Percentiles rank a stretch among this genome's conserved stretches.
These are phyloP conservation scores for Alternaria solani DNA, from an alignment of 2,329 filamentous ascomycete species.

Conservation along the genomic window DNA sequence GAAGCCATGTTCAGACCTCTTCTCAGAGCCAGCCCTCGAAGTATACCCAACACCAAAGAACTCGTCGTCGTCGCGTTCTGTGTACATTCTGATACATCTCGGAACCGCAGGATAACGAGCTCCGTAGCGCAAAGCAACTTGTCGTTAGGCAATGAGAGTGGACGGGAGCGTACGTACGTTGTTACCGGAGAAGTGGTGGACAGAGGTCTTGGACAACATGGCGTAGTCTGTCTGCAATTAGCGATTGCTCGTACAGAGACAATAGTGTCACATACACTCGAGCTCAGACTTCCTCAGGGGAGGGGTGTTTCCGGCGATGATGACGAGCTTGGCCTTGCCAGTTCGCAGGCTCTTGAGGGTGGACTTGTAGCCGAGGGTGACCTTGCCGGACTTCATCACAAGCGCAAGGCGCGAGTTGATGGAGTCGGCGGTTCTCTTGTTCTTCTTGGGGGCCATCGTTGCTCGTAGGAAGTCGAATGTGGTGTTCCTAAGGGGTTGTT, in stretches of 20 bases:
- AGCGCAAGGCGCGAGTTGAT: slow-evolving; percentile 73
- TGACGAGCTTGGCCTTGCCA: slow-evolving; percentile 98
- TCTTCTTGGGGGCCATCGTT: slow-evolving; percentile 77
- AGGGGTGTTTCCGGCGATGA: slow-evolving; percentile 94
- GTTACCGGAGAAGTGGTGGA: slow-evolving; percentile 98
- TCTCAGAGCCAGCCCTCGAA: slow-evolving; percentile 77
- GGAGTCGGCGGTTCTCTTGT: slow-evolving; percentile 84
- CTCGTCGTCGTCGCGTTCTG: neutral
- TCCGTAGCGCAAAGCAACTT: slow-evolving; percentile 30
- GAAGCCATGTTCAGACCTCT: slow-evolving; percentile 84
- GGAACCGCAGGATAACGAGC: neutral
- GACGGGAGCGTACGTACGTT: slow-evolving; percentile 77
- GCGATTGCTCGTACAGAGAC: neutral
- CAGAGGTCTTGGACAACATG: slow-evolving; percentile 49
- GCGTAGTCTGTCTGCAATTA: slow-evolving; percentile 16
- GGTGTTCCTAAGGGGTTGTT: slow-evolving; percentile 43
- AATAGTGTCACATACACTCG: slow-evolving; percentile 72
- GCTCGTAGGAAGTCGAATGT: slow-evolving; percentile 46
- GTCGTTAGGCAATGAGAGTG: slow-evolving; percentile 52
- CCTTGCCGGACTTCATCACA: slow-evolving; percentile 77
- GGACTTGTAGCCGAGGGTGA: slow-evolving; percentile 90
- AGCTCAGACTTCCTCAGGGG: slow-evolving; percentile 98
- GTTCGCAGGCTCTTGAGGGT: slow-evolving; percentile 87
- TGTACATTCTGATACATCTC: slow-evolving; percentile 10
- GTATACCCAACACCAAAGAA: slow-evolving; percentile 32